These are phyloP conservation scores for Gnomoniopsis sp. DNA, from an alignment of 2,329 filamentous ascomycete genomes.

Conservation along the genomic window DNA sequence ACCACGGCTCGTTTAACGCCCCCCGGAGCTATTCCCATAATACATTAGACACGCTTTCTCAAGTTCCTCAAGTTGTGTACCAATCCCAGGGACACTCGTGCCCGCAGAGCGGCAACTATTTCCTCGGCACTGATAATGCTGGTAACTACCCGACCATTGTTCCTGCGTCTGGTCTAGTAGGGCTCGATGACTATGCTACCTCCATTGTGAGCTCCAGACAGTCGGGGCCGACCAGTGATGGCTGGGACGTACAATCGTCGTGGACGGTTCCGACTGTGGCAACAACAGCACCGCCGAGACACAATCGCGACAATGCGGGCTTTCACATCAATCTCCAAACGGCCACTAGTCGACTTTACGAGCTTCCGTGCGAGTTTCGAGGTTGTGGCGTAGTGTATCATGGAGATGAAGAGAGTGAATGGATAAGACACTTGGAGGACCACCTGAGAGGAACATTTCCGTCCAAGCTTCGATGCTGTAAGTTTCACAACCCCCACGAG, in stretches of 20 bases:
- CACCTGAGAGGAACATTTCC: no score
- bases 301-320: neutral
- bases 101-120: neutral
- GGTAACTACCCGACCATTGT: neutral
- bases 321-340: slow-evolving; percentile 5
- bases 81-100: neutral
- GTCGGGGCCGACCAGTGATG: neutral
- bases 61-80: neutral
- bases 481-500: no score
- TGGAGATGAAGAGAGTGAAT: no score
- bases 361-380: no score
- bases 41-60: neutral
- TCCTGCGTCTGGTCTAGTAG: no score
- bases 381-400: no score
- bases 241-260: neutral
- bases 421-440: no score
- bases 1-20: neutral
- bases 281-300: neutral
- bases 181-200: no score
- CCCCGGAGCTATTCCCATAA: neutral
- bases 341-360: no score
- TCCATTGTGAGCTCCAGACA: no score
- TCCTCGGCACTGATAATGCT: neutral
- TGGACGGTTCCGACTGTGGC: neutral
- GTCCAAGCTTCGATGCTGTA: no score